Conservation (phyloP, 2,329 filamentous ascomycete species). For the Pezicula radicicola region DNA sequence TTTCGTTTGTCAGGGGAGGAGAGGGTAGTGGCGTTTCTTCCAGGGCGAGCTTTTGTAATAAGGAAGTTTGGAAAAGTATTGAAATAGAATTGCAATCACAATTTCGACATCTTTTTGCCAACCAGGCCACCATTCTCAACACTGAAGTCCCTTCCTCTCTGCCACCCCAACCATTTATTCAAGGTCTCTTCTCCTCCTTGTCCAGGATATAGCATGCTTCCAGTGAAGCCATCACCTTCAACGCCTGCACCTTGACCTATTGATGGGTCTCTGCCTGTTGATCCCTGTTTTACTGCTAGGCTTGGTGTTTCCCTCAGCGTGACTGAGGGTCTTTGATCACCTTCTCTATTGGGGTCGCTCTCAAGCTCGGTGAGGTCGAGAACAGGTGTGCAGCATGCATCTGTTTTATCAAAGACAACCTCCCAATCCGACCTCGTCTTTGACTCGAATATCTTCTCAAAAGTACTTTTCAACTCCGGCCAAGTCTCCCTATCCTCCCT, state of each 20-base stretch:
- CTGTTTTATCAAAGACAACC: conserved; percentile 78
- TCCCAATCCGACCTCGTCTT: conserved; percentile 83
- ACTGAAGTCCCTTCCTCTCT: conserved; percentile 67
- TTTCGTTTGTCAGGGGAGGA: no score
- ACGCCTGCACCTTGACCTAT: conserved; percentile 61
- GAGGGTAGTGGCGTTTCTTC: no score
- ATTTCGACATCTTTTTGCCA: conserved; percentile 38
- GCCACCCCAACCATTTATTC: conserved; percentile 74
- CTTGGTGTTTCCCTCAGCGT: conserved; percentile 68
- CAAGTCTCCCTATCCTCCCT: conserved; percentile 63
- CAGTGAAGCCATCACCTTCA: conserved; percentile 65
- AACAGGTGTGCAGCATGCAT: conserved; percentile 91
- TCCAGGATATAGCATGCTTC: conserved; percentile 58
- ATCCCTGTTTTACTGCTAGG: conserved; percentile 52
- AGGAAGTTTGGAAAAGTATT: neutral
- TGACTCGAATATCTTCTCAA: conserved; percentile 61
- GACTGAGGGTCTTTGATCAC: conserved; percentile 70
- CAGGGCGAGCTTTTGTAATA: no score
- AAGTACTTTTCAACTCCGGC: conserved; percentile 60
- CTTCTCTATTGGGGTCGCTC: conserved; percentile 42
- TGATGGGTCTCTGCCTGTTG: conserved; percentile 31
- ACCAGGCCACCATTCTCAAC: conserved; percentile 61
- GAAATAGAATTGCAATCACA: conserved; percentile 29
- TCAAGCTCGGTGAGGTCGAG: conserved; percentile 73
- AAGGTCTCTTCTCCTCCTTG: conserved; percentile 70